phyloP scores from a whole-genome alignment of 345 rosid genomes.

The Eucalyptus marginata region DNA sequence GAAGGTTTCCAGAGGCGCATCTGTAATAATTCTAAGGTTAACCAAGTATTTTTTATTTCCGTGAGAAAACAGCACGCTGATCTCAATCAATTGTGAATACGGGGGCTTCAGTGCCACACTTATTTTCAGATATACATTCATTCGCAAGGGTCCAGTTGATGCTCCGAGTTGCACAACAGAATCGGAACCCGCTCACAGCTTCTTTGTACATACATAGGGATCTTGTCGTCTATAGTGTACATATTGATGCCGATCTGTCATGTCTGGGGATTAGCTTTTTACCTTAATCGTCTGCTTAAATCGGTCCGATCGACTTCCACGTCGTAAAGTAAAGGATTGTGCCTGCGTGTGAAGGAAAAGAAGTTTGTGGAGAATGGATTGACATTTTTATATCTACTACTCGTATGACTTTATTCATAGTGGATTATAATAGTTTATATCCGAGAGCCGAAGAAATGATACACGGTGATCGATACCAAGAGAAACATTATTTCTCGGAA shows the following conservation, averaged over 20 bases:
- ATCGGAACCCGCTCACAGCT: neutral
- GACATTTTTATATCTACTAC: neutral
- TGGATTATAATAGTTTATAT: neutral
- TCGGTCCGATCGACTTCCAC: neutral
- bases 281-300: neutral
- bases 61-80: neutral
- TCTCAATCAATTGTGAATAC: neutral
- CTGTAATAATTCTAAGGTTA: neutral
- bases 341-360: neutral
- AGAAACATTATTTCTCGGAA: neutral
- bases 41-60: neutral
- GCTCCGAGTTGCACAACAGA: neutral
- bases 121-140: neutral
- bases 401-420: neutral
- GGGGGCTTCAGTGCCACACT: neutral
- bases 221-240: neutral
- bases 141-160: neutral
- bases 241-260: neutral
- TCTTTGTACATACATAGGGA: neutral
- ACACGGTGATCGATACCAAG: neutral
- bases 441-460: neutral
- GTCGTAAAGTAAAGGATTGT: neutral
- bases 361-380: neutral
- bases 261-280: neutral
- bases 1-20: slow-evolving; percentile 34